phyloP scores from a whole-genome alignment of 2,329 filamentous ascomycete species.

The Microdochium bolleyi region DNA sequence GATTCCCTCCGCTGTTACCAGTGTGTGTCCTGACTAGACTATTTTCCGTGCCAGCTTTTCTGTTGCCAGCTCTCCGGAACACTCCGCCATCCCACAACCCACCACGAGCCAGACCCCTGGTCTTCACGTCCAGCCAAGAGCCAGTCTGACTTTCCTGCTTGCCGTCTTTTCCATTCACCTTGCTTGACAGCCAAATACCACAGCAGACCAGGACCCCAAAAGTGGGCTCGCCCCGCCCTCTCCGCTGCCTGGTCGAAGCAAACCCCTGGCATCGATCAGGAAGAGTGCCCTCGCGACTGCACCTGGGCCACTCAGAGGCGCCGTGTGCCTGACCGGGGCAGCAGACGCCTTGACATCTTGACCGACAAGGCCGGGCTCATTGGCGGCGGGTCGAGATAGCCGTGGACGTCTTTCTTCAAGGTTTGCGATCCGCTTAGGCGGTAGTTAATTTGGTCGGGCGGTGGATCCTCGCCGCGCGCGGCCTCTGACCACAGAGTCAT shows the following conservation, averaged over 20 bases:
- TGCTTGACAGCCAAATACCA: not conserved
- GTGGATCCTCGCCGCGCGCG: not conserved
- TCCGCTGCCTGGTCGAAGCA: not conserved
- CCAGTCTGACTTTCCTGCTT: not conserved
- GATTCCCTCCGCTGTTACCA: too few relatives aligned
- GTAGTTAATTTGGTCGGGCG: too few relatives aligned
- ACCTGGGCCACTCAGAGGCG: too few relatives aligned
- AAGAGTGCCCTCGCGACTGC: too few relatives aligned
- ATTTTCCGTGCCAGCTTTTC: too few relatives aligned
- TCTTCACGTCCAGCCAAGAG: not conserved
- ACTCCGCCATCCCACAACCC: not conserved
- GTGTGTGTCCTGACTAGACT: too few relatives aligned
- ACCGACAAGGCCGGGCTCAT: not conserved
- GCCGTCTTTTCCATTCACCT: not conserved
- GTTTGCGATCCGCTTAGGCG: not conserved
- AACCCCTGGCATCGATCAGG: not conserved
- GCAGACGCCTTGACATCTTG: not conserved
- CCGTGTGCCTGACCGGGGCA: too few relatives aligned
- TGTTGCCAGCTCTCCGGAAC: too few relatives aligned
- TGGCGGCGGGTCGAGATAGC: not conserved
- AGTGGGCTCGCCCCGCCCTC: not conserved
- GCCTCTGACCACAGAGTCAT: constrained; percentile 4
- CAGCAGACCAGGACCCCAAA: not conserved
- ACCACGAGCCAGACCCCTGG: not conserved
- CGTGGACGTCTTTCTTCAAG: too few relatives aligned